Percentiles rank a stretch among this genome's conserved stretches.
These are phyloP conservation scores for Stephania japonica DNA, from an alignment of 164 flowering plant species.

Conservation along the genomic window DNA sequence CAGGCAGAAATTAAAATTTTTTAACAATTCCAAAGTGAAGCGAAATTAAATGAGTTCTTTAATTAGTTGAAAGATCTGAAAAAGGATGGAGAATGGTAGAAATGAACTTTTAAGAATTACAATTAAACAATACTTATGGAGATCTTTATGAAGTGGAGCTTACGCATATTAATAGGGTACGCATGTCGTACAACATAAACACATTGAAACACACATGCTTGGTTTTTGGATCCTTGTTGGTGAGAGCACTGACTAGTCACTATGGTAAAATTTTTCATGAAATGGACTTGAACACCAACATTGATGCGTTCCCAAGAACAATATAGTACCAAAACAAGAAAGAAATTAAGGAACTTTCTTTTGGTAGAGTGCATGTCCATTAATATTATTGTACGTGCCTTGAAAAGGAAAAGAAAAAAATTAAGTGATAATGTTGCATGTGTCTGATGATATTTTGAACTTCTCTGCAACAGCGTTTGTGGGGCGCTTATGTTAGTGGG, in stretches of 20 bases:
- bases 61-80: too few species aligned
- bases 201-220: not conserved
- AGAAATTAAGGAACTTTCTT: not conserved
- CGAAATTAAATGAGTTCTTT: too few species aligned
- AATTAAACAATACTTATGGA: too few species aligned
- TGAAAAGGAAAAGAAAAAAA: not conserved
- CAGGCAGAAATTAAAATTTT: too few species aligned
- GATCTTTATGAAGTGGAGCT: too few species aligned
- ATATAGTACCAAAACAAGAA: not conserved
- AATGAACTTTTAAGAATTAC: too few species aligned
- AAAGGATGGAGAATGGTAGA: too few species aligned
- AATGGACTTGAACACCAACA: not conserved
- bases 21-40: too few species aligned
- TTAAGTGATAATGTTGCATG: not conserved
- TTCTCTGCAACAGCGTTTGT: conserved; percentile 29
- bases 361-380: not conserved
- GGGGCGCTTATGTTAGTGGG: conserved; percentile 38
- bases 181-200: too few species aligned
- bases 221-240: not conserved
- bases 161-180: too few species aligned
- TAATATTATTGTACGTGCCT: not conserved
- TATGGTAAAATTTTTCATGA: not conserved
- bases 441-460: not conserved
- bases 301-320: not conserved
- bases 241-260: too few species aligned